These are phyloP conservation scores for Aegilops longissima DNA, from an alignment of 176 grass and related monocot species.

Conservation along the genomic window DNA sequence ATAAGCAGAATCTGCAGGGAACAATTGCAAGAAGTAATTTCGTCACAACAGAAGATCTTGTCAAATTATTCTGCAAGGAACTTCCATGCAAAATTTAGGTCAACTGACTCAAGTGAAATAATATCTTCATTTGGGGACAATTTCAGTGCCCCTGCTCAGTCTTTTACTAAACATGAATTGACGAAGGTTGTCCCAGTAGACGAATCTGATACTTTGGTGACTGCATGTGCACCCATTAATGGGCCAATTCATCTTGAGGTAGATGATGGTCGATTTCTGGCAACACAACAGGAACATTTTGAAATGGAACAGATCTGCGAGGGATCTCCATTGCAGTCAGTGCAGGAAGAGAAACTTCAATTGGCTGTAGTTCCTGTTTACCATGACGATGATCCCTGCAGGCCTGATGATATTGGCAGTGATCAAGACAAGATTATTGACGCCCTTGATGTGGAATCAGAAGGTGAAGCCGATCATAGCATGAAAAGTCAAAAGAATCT, in stretches of 20 bases:
- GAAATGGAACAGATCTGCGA: slow-evolving; percentile 38
- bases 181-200: slow-evolving; percentile 51
- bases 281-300: slow-evolving; percentile 17
- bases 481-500: slow-evolving; percentile 39
- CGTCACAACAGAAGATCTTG: slow-evolving; percentile 67
- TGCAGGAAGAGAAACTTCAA: slow-evolving; percentile 9
- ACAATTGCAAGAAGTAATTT: slow-evolving; percentile 74
- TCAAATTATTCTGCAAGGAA: slow-evolving; percentile 52
- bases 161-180: slow-evolving; percentile 40
- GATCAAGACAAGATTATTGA: slow-evolving; percentile 82
- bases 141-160: slow-evolving; percentile 22
- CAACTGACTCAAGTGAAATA: slow-evolving; percentile 48
- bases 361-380: slow-evolving; percentile 11
- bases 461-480: slow-evolving; percentile 41
- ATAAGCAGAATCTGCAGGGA: slow-evolving; percentile 47
- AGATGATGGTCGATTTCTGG: slow-evolving; percentile 30
- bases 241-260: slow-evolving; percentile 22
- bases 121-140: slow-evolving; percentile 35
- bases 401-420: slow-evolving; percentile 58
- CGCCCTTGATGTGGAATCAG: slow-evolving; percentile 56
- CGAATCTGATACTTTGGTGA: slow-evolving; percentile 20
- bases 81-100: slow-evolving; percentile 45
- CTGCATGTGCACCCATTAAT: slow-evolving; percentile 29
- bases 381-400: slow-evolving; percentile 29
- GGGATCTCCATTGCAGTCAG: slow-evolving; percentile 13